Conservation (phyloP, 2,329 filamentous ascomycete genomes). For the Cladosporium sp. region DNA sequence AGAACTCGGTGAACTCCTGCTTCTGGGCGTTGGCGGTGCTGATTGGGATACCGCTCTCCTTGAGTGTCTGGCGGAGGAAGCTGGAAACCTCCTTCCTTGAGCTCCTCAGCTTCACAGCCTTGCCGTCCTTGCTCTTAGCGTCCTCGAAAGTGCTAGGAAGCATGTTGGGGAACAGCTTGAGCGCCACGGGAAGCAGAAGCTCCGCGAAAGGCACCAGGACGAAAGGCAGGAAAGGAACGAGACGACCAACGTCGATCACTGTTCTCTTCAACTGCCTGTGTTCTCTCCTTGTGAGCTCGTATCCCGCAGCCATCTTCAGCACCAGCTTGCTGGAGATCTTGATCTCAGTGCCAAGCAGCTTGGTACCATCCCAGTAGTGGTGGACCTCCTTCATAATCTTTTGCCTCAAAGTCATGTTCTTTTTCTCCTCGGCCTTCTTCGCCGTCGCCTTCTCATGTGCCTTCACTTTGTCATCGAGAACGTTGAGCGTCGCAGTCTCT, state of each 20-base stretch:
- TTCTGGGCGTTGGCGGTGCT: slow-evolving; percentile 81
- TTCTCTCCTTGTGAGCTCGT: slow-evolving; percentile 92
- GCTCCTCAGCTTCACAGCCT: slow-evolving; percentile 75
- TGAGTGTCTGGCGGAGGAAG: slow-evolving; percentile 84
- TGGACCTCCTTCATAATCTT: slow-evolving; percentile 91
- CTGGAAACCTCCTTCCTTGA: slow-evolving; percentile 91
- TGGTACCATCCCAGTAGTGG: slow-evolving; percentile 99
- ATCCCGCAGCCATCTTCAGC: slow-evolving; percentile 95
- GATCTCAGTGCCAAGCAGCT: slow-evolving; percentile 87
- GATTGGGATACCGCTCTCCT: slow-evolving; percentile 89
- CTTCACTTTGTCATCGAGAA: slow-evolving; percentile 59
- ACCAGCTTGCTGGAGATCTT: slow-evolving; percentile 89
- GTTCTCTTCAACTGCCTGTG: slow-evolving; percentile 89
- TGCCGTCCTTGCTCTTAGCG: slow-evolving; percentile 84
- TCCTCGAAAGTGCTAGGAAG: slow-evolving; percentile 96
- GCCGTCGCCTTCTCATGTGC: slow-evolving; percentile 56
- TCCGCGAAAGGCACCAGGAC: slow-evolving; percentile 96
- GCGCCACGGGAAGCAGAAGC: slow-evolving; percentile 82
- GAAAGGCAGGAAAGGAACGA: slow-evolving; percentile 96
- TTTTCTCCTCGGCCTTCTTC: slow-evolving; percentile 68
- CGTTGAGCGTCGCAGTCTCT: slow-evolving; percentile 56
- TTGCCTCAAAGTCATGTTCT: slow-evolving; percentile 85
- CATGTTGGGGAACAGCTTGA: slow-evolving; percentile 95
- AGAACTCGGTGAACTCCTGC: slow-evolving; percentile 94
- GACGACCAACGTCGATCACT: slow-evolving; percentile 85